Percentiles rank a stretch among this genome's conserved stretches.
Conservation (phyloP, 495 filamentous ascomycete species). For the Rhypophila decipiens region DNA sequence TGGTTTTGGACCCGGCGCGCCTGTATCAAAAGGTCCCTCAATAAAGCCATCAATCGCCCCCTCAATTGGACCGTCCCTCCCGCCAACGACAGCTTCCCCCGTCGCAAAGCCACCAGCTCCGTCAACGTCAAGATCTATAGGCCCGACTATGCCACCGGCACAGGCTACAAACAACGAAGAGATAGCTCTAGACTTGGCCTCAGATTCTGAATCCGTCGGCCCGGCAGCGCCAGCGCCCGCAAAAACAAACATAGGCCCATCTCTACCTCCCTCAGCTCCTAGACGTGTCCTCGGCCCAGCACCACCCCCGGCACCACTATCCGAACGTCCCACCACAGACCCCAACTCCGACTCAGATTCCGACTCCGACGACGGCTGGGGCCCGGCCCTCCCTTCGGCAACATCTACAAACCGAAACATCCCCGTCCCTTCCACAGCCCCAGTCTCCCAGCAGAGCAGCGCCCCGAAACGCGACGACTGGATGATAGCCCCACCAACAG, state of each 20-base stretch:
- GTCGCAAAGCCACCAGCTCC: no score
- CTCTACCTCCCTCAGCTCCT: slow-evolving; percentile 8
- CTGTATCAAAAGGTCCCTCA: slow-evolving; percentile 6
- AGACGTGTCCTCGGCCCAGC: slow-evolving; percentile 40
- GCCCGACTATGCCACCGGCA: slow-evolving; percentile 26
- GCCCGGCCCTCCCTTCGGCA: slow-evolving; percentile 64
- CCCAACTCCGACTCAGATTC: slow-evolving; percentile 31
- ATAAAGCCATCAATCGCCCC: slow-evolving; percentile 12
- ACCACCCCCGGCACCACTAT: slow-evolving; percentile 35
- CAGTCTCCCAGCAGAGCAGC: slow-evolving; percentile 12
- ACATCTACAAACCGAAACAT: background rate
- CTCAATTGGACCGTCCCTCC: slow-evolving; percentile 20
- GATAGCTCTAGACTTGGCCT: slow-evolving; percentile 21
- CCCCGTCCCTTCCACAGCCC: slow-evolving; percentile 9
- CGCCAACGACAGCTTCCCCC: slow-evolving; percentile 1
- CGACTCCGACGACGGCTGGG: slow-evolving; percentile 45
- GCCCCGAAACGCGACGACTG: slow-evolving; percentile 68
- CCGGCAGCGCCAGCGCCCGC: slow-evolving; percentile 11
- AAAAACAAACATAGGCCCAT: slow-evolving; percentile 7
- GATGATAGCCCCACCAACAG: slow-evolving; percentile 84
- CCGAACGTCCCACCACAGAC: slow-evolving; percentile 29
- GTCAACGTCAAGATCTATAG: no score
- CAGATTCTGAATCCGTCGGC: slow-evolving; percentile 16
- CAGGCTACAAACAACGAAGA: slow-evolving; percentile 21
- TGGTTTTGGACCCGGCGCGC: slow-evolving; percentile 28